These are phyloP conservation scores for Pleurotus ostreatus DNA, from an alignment of 768 basidiomycete genomes.

Conservation along the genomic window DNA sequence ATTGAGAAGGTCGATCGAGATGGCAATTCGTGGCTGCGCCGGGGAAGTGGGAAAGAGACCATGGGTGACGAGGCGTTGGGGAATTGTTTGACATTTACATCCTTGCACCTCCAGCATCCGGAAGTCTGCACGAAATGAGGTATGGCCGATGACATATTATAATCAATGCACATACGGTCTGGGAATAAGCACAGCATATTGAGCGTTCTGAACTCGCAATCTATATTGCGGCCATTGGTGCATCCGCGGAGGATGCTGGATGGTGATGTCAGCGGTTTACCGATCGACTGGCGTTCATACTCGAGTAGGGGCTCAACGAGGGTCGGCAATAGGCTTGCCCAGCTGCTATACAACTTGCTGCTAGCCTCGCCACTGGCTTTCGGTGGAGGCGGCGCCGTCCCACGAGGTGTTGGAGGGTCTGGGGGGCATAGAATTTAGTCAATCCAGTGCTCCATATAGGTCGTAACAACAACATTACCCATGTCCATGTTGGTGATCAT, in stretches of 20 bases:
- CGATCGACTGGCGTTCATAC: neutral
- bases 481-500: too few species aligned
- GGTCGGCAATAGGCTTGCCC: slow-evolving; percentile 6
- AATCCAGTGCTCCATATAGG: too few species aligned
- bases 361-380: too few species aligned
- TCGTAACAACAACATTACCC: too few species aligned
- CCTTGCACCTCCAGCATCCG: neutral
- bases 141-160: neutral
- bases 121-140: slow-evolving; percentile 3
- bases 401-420: too few species aligned
- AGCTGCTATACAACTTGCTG: neutral
- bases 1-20: slow-evolving; percentile 25
- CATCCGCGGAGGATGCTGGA: too few species aligned
- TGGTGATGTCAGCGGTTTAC: neutral
- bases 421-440: too few species aligned
- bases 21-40: slow-evolving; percentile 17
- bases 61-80: slow-evolving; percentile 12
- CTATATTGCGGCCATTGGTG: too few species aligned
- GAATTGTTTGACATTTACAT: slow-evolving; percentile 6
- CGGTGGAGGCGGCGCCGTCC: too few species aligned
- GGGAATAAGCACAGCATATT: slow-evolving; percentile 2
- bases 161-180: slow-evolving; percentile 4
- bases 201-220: neutral
- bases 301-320: slow-evolving; percentile 4
- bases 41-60: slow-evolving; percentile 31